These are phyloP conservation scores for Limnomonas spitsbergensis DNA, from an alignment of 139 green algal genomes.

Conservation along the genomic window DNA sequence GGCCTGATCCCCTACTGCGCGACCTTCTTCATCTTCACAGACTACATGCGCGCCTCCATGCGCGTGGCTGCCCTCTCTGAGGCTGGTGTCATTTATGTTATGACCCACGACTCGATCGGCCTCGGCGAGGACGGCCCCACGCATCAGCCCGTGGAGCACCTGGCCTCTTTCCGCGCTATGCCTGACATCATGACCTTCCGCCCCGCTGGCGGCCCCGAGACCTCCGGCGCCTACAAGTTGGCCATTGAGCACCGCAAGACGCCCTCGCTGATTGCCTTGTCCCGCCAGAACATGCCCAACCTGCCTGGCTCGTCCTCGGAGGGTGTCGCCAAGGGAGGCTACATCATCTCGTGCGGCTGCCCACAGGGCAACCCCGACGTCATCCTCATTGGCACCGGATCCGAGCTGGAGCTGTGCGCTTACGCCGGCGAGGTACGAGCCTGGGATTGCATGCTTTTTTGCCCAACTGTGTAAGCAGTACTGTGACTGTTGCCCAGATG, in stretches of 20 bases:
- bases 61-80: slow-evolving; percentile 90
- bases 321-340: slow-evolving; percentile 82
- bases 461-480: too few relatives aligned
- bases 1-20: slow-evolving; percentile 96
- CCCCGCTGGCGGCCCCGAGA: slow-evolving; percentile 94
- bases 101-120: slow-evolving; percentile 99
- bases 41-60: slow-evolving; percentile 98
- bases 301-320: slow-evolving; percentile 76
- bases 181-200: slow-evolving; percentile 95
- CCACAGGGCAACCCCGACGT: slow-evolving; percentile 68
- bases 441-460: too few relatives aligned
- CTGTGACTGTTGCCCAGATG: too few relatives aligned
- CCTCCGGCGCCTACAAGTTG: slow-evolving; percentile 88
- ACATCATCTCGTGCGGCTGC: slow-evolving; percentile 73
- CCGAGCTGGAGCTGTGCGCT: slow-evolving; percentile 84
- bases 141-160: slow-evolving; percentile 97
- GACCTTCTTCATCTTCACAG: slow-evolving; percentile 99
- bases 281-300: slow-evolving; percentile 95
- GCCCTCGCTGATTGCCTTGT: slow-evolving; percentile 88
- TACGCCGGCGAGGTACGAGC: slow-evolving; percentile 63
- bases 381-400: slow-evolving; percentile 94
- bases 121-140: slow-evolving; percentile 99
- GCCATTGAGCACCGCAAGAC: slow-evolving; percentile 68
- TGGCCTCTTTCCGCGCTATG: slow-evolving; percentile 96
- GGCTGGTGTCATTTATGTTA: slow-evolving; percentile 88